Base-by-base conservation (phyloP, 2,329 filamentous ascomycete genomes). In the Coniella vitis region DNA sequence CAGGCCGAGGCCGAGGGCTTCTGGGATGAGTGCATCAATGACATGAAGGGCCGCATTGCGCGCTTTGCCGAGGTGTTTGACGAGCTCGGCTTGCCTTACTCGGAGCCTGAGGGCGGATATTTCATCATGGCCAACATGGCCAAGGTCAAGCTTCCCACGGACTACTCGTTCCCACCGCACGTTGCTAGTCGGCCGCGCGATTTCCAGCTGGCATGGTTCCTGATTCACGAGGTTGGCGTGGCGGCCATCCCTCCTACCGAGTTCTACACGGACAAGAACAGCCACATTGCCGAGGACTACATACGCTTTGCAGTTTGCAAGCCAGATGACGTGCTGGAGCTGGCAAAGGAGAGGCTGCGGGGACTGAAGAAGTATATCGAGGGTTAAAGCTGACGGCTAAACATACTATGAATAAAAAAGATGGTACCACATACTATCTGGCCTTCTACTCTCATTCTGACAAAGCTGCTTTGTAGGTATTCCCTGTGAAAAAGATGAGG, bases 281-380 rank as follows among this genome's bases (percentile, higher is more conserved):
- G 86, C 22, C 81, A 87, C 60, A 81, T 96, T 58, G 93, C 87
- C 0, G 87, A 96, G 72, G 86, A 97, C 60, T 98, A 94, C 70
- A 76, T 98, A 61, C 78, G 93, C 20, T 97, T 97, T 64, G 93
- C 93, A 0, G 90, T 98, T 1, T 98, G 93, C 73, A 98, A 98
- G 74, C 81, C 91, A 31, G 90, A 98, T 62, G 80, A 87, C 38
- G 81, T 97, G 34, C 68, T 93, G 19, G 86, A 90, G 65, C 78
- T 78, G 47, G 87, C 87, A 2, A 91, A 91, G 74, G 79, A 86
- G 63, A 72, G 86, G 52, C 67, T 93, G 57, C 74, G 84, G 54
- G 84, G 82, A 0, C 58, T 90, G 68, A 88, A 80, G 73, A 82
- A 83, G 69, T 89, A 84, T 58, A 86, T 89, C 53, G 57, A 48